Conservation (phyloP, 148 eudicot species). For the Limonium bicolor region DNA sequence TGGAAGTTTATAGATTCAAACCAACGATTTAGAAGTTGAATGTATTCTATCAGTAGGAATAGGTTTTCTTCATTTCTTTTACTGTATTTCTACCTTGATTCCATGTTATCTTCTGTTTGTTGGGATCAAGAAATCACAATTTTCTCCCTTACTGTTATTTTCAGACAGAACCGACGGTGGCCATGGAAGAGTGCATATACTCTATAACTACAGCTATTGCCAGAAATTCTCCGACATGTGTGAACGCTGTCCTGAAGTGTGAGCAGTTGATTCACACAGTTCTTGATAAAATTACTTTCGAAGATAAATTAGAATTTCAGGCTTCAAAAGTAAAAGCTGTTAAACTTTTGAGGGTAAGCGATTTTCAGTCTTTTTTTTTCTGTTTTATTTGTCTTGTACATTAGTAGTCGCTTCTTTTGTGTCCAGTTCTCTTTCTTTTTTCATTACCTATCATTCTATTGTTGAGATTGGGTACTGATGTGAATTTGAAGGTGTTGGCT, state of each 20-base stretch:
- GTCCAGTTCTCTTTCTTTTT: neutral
- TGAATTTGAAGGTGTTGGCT: constrained; percentile 58
- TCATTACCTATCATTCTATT: neutral
- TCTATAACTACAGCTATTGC: constrained; percentile 70
- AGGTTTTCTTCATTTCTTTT: no score
- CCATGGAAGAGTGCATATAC: constrained; percentile 65
- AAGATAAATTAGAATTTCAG: constrained; percentile 30
- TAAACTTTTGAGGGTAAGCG: constrained; percentile 55
- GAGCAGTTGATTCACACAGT: constrained; percentile 65
- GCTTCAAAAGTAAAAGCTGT: constrained; percentile 64
- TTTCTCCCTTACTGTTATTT: no score
- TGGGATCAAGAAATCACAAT: no score
- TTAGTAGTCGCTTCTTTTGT: neutral
- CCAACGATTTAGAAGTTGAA: no score
- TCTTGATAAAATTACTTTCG: constrained; percentile 40
- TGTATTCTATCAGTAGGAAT: no score
- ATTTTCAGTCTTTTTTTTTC: neutral
- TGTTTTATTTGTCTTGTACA: neutral
- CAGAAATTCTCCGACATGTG: constrained; percentile 79
- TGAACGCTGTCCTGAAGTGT: constrained; percentile 64
- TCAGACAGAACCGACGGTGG: constrained; percentile 47
- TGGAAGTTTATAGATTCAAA: no score
- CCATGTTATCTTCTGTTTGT: no score
- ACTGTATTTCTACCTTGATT: no score
- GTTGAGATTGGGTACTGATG: neutral